These are phyloP conservation scores for Fusarium ramigenum DNA, from an alignment of 2,329 filamentous ascomycete species.

Conservation along the genomic window DNA sequence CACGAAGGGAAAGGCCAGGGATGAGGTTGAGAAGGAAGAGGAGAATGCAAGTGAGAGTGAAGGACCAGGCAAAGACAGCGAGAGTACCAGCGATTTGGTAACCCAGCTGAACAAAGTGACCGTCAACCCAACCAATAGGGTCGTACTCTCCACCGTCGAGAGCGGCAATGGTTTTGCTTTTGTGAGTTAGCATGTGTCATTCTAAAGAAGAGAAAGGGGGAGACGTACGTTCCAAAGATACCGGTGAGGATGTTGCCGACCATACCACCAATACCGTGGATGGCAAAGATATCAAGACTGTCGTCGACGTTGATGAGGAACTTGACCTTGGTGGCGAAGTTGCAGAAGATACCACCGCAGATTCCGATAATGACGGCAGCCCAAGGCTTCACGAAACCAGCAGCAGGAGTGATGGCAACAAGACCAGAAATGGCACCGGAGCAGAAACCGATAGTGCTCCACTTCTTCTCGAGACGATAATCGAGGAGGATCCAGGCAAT, in stretches of 20 bases:
- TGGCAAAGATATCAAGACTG: slow-evolving; percentile 89
- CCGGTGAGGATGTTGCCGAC: slow-evolving; percentile 82
- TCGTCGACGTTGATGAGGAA: slow-evolving; percentile 81
- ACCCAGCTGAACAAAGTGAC: slow-evolving; percentile 75
- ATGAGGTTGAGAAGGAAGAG: slow-evolving; percentile 76
- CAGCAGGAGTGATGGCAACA: slow-evolving; percentile 86
- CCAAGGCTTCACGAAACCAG: slow-evolving; percentile 80
- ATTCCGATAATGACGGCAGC: slow-evolving; percentile 67
- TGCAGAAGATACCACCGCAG: slow-evolving; percentile 73
- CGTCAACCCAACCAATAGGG: slow-evolving; percentile 75
- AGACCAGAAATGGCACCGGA: slow-evolving; percentile 88
- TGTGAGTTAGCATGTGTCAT: slow-evolving; percentile 27
- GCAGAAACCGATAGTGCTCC: slow-evolving; percentile 94
- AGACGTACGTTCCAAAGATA: slow-evolving; percentile 74
- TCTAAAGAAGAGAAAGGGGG: too few relatives aligned
- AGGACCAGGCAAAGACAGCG: slow-evolving; percentile 72
- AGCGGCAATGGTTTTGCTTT: slow-evolving; percentile 73
- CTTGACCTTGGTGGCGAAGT: slow-evolving; percentile 88
- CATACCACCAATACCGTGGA: slow-evolving; percentile 87
- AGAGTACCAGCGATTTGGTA: slow-evolving; percentile 76
- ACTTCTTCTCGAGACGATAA: slow-evolving; percentile 91
- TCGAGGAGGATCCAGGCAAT: slow-evolving; percentile 88
- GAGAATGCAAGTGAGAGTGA: slow-evolving; percentile 73
- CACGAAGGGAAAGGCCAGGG: slow-evolving; percentile 75
- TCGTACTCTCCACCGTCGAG: slow-evolving; percentile 73